A percentile compares a stretch with the other conserved stretches of the same genome.
phyloP scores from a whole-genome alignment of 2,329 filamentous ascomycete species.

The Magnaporthiopsis incrustans region DNA sequence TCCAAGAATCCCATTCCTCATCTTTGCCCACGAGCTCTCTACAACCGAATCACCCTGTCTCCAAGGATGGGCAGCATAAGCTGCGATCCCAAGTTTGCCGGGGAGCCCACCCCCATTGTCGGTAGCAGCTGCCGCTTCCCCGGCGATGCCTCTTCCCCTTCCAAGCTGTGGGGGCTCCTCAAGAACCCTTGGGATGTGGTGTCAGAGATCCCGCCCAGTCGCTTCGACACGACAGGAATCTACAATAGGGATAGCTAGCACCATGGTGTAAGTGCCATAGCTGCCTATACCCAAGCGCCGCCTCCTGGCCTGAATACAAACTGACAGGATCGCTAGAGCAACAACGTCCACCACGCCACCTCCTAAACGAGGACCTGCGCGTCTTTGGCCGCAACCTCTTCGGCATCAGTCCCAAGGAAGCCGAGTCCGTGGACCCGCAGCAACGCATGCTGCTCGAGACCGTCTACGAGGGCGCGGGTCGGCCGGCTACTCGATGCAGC shows the following conservation, averaged over 20 bases:
- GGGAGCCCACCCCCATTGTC: constrained; percentile 13
- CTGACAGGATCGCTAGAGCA: constrained; percentile 1
- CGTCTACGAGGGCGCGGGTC: constrained; percentile 29
- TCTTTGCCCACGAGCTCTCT: too few species aligned
- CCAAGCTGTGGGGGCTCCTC: constrained; percentile 12
- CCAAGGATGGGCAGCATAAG: too few species aligned
- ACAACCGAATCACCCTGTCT: too few species aligned
- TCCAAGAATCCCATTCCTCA: too few species aligned
- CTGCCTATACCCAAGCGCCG: too few species aligned
- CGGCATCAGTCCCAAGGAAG: constrained; percentile 55
- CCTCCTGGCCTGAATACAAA: too few species aligned
- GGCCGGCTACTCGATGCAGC: constrained; percentile 14
- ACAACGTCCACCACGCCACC: constrained; percentile 11
- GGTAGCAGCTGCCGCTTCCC: constrained; percentile 13
- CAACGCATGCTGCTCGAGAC: constrained; percentile 28
- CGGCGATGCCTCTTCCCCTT: constrained; percentile 11
- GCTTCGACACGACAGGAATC: constrained; percentile 1
- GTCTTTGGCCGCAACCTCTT: constrained; percentile 57
- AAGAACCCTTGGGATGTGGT: not conserved
- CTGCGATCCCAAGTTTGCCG: too few species aligned
- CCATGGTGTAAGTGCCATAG: constrained; percentile 8
- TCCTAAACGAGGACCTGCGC: constrained; percentile 6
- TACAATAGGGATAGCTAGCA: constrained; percentile 10
- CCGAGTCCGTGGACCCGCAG: constrained; percentile 29
- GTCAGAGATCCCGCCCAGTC: constrained; percentile 1